Evolutionary conservation across 164 flowering plant genomes (phyloP).

Genomic region (Nymphaea thermarum): DNA sequence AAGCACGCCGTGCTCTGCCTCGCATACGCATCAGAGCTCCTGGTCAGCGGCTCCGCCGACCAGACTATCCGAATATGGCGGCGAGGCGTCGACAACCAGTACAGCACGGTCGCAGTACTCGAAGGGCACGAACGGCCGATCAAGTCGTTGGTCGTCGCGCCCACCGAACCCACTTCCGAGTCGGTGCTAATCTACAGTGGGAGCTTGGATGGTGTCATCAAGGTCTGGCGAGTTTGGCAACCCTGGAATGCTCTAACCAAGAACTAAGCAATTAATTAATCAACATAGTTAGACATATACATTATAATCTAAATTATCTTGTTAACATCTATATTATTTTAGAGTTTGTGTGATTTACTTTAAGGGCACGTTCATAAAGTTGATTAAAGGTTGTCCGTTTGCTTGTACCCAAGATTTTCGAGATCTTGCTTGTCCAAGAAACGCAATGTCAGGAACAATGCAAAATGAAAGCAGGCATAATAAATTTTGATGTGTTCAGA

Average conservation of each 20-base stretch:
- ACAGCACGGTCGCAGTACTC: conserved; percentile 53
- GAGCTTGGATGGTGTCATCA: conserved; percentile 69
- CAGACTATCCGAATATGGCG: conserved; percentile 66
- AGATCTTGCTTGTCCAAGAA: neutral
- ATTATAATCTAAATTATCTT: neutral
- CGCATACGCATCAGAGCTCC: neutral
- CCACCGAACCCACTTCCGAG: conserved; percentile 2
- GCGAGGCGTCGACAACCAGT: conserved; percentile 23
- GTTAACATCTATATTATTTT: neutral
- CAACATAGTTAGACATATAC: neutral
- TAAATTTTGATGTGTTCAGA: too few species aligned
- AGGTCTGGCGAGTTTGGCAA: conserved; percentile 50
- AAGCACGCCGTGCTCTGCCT: conserved; percentile 60
- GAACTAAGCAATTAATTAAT: too few species aligned
- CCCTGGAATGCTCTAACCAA: neutral
- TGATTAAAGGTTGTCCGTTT: too few species aligned
- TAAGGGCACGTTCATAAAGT: too few species aligned
- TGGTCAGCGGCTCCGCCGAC: conserved; percentile 87
- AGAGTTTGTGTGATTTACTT: too few species aligned
- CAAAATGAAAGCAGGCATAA: too few species aligned
- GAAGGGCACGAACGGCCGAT: conserved; percentile 81
- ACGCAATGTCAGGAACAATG: neutral
- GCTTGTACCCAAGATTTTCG: too few species aligned
- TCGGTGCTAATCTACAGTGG: conserved; percentile 55
- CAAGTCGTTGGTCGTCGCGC: conserved; percentile 53